Conservation (phyloP, 495 filamentous ascomycete genomes). For the Aspergillus taichungensis region DNA sequence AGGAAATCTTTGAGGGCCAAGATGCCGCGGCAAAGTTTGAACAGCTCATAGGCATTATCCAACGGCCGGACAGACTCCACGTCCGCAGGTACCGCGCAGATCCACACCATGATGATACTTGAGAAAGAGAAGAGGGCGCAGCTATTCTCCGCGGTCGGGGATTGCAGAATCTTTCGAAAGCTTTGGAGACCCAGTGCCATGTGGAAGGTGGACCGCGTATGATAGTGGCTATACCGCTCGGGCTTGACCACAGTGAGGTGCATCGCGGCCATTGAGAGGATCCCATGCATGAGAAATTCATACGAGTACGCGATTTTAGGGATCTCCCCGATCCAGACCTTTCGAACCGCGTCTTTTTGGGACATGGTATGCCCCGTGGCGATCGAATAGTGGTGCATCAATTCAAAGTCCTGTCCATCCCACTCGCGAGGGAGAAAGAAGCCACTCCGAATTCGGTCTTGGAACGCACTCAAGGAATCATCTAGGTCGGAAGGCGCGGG, state of each 20-base stretch:
- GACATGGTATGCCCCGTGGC: slow-evolving; percentile 7
- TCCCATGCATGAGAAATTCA: slow-evolving; percentile 24
- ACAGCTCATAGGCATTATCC: slow-evolving; percentile 2
- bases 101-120: slow-evolving; percentile 21
- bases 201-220: slow-evolving; percentile 9
- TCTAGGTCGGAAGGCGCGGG: too few species aligned
- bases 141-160: slow-evolving; percentile 21
- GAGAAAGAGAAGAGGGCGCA: slow-evolving; percentile 29
- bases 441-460: too few species aligned
- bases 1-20: not conserved
- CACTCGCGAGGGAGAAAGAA: not conserved
- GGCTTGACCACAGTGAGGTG: slow-evolving; percentile 16
- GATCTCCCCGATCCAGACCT: slow-evolving; percentile 15
- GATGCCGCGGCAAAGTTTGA: slow-evolving; percentile 5
- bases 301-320: slow-evolving; percentile 21
- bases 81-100: slow-evolving; percentile 3
- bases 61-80: slow-evolving; percentile 1
- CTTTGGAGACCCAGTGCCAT: slow-evolving; percentile 26
- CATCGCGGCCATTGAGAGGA: slow-evolving; percentile 22
- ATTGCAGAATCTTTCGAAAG: slow-evolving; percentile 20
- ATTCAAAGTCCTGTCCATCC: slow-evolving; percentile 9
- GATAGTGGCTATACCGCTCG: slow-evolving; percentile 4
- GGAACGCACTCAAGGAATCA: too few species aligned
- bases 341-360: not conserved
- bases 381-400: slow-evolving; percentile 15